Base-by-base conservation (phyloP, 2,329 filamentous ascomycete species). In the Aphanocladium album region DNA sequence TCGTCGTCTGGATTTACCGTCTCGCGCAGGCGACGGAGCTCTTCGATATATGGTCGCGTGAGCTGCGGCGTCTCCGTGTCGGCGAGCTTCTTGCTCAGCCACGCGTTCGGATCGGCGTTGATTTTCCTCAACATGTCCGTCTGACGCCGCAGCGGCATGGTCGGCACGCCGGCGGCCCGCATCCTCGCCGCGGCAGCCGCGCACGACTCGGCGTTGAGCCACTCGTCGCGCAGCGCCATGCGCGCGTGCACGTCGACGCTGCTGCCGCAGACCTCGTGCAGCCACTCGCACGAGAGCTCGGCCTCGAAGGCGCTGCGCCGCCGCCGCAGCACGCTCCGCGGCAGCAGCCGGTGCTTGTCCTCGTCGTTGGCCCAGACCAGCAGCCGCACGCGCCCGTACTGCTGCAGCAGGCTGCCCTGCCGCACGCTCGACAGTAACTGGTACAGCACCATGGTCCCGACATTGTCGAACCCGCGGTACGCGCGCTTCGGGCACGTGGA, bases 341-440 rank as follows among this genome's bases (percentile, higher is more conserved):
- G 89, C 8, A 96, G 62, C 1, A 90, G 65, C 1, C 72, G 63
- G 7, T 73, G 67, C 64, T 85, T 85, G 60, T 91, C 88, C 0
- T 82, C 77, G 47, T 87, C 78, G 1, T 83, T 80, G 3, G 87
- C 68, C 87, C 92, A 93, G 43, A 93, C 70, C 1, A 98, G 80
- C 78, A 93, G 88, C 53, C 92, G 86, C 3, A 96, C 87, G 19
- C 87, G 82, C 3, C 93, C 93, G 70, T 91, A 93, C 30, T 79
- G 78, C 67, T 96, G 89, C 66, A 96, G 84, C 0, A 88, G 77
- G 0, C 78, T 73, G 54, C 84, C 79, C 2, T 79, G 76, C 63
- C 84, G 80, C 59, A 89, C 83, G 55, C 82, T 79, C 47, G 74
- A 76, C 66, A 87, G 77, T 61, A 90, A 81, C 68, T 89, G 85